phyloP scores from a whole-genome alignment of 805 yeast species.

The Teunomyces barrocoloradensis region DNA sequence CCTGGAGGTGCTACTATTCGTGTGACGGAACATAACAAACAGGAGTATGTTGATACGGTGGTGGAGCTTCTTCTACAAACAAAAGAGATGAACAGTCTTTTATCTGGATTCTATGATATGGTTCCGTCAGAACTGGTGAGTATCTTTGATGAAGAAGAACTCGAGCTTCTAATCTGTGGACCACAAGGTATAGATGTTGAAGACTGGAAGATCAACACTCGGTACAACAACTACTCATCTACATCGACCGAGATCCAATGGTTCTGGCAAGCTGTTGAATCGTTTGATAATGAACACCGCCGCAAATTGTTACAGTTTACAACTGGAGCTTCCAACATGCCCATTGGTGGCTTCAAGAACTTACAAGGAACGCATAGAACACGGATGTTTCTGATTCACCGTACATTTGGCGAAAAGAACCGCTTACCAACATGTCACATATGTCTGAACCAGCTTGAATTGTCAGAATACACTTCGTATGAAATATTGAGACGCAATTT shows the following conservation, averaged over 20 bases:
- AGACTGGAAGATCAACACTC: constrained; percentile 90
- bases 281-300: constrained; percentile 89
- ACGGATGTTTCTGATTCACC: constrained; percentile 81
- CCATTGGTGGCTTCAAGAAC: constrained; percentile 88
- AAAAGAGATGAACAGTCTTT: constrained; percentile 84
- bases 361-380: constrained; percentile 76
- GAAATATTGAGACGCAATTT: constrained; percentile 79
- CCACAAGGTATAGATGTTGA: constrained; percentile 93
- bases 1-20: constrained; percentile 79
- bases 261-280: constrained; percentile 97
- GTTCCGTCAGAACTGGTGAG: constrained; percentile 79
- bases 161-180: constrained; percentile 89
- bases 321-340: constrained; percentile 96
- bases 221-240: constrained; percentile 76
- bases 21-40: constrained; percentile 88
- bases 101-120: constrained; percentile 85
- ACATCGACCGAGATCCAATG: constrained; percentile 87
- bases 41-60: constrained; percentile 79
- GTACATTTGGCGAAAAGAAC: constrained; percentile 81
- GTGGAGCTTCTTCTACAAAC: constrained; percentile 83
- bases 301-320: constrained; percentile 93
- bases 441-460: constrained; percentile 90
- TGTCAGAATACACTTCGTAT: constrained; percentile 89
- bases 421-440: constrained; percentile 95
- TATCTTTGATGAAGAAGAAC: constrained; percentile 91